Percentiles rank a stretch among this genome's conserved stretches.
phyloP scores from a whole-genome alignment of 1,284 basidiomycete species.

The Malassezia yamatoensis region DNA sequence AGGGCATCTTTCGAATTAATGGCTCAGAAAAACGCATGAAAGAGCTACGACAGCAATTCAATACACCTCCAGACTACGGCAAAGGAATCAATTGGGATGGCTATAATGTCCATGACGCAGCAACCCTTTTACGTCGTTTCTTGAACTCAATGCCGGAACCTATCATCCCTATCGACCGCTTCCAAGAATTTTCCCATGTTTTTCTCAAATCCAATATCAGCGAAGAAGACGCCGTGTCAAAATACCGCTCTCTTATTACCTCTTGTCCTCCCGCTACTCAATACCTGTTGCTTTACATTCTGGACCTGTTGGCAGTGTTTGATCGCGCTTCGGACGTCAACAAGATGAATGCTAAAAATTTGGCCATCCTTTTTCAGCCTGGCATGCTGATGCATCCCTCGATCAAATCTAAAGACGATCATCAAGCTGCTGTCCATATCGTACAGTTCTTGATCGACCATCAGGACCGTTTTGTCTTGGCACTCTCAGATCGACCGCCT shows the following conservation, averaged over 20 bases:
- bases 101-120: conserved; percentile 89
- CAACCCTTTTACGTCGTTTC: conserved; percentile 87
- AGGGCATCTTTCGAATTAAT: conserved; percentile 74
- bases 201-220: conserved; percentile 49
- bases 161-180: conserved; percentile 76
- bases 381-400: conserved; percentile 65
- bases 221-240: conserved; percentile 28
- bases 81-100: conserved; percentile 83
- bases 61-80: conserved; percentile 82
- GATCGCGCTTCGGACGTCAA: conserved; percentile 81
- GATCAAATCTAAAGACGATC: conserved; percentile 58
- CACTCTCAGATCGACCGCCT: conserved; percentile 33
- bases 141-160: conserved; percentile 84
- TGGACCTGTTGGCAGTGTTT: conserved; percentile 90
- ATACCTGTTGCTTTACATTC: conserved; percentile 86
- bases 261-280: conserved; percentile 77
- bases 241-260: conserved; percentile 72
- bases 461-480: conserved; percentile 45
- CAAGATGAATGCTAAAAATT: conserved; percentile 78
- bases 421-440: conserved; percentile 75
- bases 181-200: conserved; percentile 73
- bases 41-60: conserved; percentile 81
- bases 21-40: conserved; percentile 83
- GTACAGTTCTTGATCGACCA: conserved; percentile 81
- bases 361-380: conserved; percentile 47